Base-by-base conservation (phyloP, 495 filamentous ascomycete species). In the Penicillium psychrofluorescens region DNA sequence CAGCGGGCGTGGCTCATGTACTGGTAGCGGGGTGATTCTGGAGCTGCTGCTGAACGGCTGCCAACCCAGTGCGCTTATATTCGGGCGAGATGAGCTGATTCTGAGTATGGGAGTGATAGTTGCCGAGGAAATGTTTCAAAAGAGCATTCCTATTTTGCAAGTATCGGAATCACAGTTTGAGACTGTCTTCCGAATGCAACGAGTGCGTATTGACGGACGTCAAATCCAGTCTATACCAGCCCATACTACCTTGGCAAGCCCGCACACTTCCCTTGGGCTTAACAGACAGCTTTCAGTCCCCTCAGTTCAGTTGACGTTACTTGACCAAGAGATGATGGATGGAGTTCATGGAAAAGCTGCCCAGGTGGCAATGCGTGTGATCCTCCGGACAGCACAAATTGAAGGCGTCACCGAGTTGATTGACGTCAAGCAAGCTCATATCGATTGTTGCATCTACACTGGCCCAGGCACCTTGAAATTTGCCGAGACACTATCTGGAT, bases 371-470 rank as follows among this genome's bases (percentile, higher is more conserved):
- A 54, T 64, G 48, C 31, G 50, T 7, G 54, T 64, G 6, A 41
- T 64, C 13, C 35, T 61, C 4, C 49, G 49, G 0, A 52, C 51
- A 16, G 60, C 63, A 10, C 32, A 27, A 1, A 39, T 63, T 0
- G 48, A 49, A 38, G 51, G 44, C 4, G 56, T 53, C 4, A 50
- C 33, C 4, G 29, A 47, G 10, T 35, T 66, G 6, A 51, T 58
- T 9, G 39, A 58, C 10, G 45, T 61, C 11, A 49, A 50, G 27
- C 56, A 55, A 35, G 58, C 45, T 27, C 63, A 66, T 36, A 51
- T 66, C 14, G 63, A 66, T 38, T 54, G 52, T 11, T 62, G 63
- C 41, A 56, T 60, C 40, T 66, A 66, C 49, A 62, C 56, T 1
- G 63, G 63, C 3, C 56, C 60, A 11, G 63, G 43, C 10, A 49